Base-by-base conservation (phyloP, 1,284 basidiomycete species). In the Ustilago shanxiensis region DNA sequence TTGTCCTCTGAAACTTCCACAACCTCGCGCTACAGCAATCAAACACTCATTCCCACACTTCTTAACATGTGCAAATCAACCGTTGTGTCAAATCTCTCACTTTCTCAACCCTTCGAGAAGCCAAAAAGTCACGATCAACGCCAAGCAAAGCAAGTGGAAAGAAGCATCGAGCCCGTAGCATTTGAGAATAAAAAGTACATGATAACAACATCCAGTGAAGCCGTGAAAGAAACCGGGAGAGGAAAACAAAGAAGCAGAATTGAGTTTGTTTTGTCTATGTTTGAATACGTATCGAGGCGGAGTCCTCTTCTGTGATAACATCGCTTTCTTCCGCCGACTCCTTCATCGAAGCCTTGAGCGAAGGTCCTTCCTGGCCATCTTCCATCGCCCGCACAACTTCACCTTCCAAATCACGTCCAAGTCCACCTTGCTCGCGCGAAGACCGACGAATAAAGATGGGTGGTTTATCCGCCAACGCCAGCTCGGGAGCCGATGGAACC, bases 331-430 rank as follows among this genome's bases (percentile, higher is more conserved):
- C 57, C 22, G 44, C 6, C 50, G 60, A 22, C 13, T 72, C 68
- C 11, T 72, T 57, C 65, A 77, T 64, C 45, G 70, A 68, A 14
- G 53, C 52, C 22, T 69, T 66, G 13, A 77, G 60, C 26, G 69
- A 72, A 9, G 74, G 70, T 14, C 74, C 74, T 2, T 72, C 75
- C 2, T 20, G 28, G 3, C 76, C 76, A 51, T 78, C 76, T 28
- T 71, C 64, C 72, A 70, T 78, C 1, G 76, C 76, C 5, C 76
- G 41, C 18, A 80, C 67, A 16, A 83, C 59, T 47, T 83, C 81
- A n/a, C 77, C 79, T 13, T 80, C 77, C 16, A 83, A 67, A 44
- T 83, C 82, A 22, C 81, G 60, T n/a, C 82, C 82, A 45, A 83
- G 54, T 2, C 82, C 82, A 3, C 75, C 82, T 54, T 83, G 82